Conservation (phyloP, 164 flowering plant genomes). For the Santalum album region DNA sequence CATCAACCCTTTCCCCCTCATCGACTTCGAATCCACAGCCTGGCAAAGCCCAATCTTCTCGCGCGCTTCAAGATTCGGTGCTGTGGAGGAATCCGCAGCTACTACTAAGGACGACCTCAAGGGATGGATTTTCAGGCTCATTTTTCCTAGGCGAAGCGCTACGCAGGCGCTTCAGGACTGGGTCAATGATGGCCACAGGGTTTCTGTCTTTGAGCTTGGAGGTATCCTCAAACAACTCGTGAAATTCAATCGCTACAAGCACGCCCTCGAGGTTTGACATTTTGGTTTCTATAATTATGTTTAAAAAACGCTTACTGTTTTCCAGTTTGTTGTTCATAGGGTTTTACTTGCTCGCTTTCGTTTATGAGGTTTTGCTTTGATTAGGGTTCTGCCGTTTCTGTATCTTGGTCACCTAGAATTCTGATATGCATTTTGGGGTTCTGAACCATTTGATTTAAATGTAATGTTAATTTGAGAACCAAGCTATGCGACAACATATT, state of each 20-base stretch:
- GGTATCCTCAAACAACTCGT: constrained; percentile 14
- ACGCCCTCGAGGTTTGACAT: constrained; percentile 25
- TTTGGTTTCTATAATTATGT: too few species aligned
- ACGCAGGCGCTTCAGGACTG: constrained; percentile 19
- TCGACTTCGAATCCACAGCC: constrained; percentile 1
- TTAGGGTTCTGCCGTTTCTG: too few species aligned
- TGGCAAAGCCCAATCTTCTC: constrained; percentile 10
- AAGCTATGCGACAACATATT: too few species aligned
- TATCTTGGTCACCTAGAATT: too few species aligned
- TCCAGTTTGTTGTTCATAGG: too few species aligned
- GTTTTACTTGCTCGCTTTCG: too few species aligned
- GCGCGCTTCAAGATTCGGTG: background rate
- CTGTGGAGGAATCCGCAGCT: too few species aligned
- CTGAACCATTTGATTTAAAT: too few species aligned
- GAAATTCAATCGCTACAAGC: constrained; percentile 18
- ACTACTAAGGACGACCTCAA: constrained; percentile 20
- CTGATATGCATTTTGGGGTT: too few species aligned
- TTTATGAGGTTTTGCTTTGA: too few species aligned
- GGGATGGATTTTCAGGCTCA: constrained; percentile 16
- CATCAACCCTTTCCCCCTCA: constrained; percentile 2
- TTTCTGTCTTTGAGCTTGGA: constrained; percentile 20
- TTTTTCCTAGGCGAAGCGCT: constrained; percentile 9
- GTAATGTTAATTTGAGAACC: too few species aligned
- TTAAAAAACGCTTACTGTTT: too few species aligned
- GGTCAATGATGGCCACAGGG: constrained; percentile 19